Evolutionary conservation across 1,284 basidiomycete species (phyloP).

Genomic region (Thecaphora frezii): DNA sequence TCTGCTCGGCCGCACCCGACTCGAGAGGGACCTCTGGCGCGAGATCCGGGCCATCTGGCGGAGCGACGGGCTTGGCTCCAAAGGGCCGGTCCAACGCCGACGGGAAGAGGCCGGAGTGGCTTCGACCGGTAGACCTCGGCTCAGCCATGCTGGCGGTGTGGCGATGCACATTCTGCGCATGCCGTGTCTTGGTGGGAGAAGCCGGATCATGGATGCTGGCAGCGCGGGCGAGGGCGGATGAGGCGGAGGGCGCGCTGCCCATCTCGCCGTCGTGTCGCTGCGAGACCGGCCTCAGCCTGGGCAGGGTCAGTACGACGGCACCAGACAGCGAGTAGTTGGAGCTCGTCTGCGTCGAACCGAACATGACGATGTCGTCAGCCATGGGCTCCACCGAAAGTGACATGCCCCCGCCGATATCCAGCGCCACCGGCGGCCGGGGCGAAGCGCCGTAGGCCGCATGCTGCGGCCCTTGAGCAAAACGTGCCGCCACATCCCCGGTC

Average conservation of each 20-base stretch:
- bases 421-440: background rate
- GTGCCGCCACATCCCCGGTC: too few species aligned
- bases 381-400: conserved; percentile 31
- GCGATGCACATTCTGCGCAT: background rate
- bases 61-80: too few species aligned
- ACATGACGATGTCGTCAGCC: conserved; percentile 50
- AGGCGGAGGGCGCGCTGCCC: conserved; percentile 18
- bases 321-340: conserved; percentile 57
- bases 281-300: background rate
- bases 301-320: conserved; percentile 27
- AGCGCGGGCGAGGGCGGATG: conserved; percentile 12
- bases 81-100: too few species aligned
- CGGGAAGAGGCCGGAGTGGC: background rate
- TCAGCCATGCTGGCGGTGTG: background rate
- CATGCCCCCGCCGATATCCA: background rate
- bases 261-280: background rate
- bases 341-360: conserved; percentile 55
- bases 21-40: too few species aligned
- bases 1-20: too few species aligned
- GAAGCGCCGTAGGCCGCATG: too few species aligned
- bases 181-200: background rate
- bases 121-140: too few species aligned
- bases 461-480: too few species aligned
- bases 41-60: too few species aligned
- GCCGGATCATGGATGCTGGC: conserved; percentile 5